These are phyloP conservation scores for Ophiostoma perfectum DNA, from an alignment of 2,329 filamentous ascomycete species.

Conservation along the genomic window DNA sequence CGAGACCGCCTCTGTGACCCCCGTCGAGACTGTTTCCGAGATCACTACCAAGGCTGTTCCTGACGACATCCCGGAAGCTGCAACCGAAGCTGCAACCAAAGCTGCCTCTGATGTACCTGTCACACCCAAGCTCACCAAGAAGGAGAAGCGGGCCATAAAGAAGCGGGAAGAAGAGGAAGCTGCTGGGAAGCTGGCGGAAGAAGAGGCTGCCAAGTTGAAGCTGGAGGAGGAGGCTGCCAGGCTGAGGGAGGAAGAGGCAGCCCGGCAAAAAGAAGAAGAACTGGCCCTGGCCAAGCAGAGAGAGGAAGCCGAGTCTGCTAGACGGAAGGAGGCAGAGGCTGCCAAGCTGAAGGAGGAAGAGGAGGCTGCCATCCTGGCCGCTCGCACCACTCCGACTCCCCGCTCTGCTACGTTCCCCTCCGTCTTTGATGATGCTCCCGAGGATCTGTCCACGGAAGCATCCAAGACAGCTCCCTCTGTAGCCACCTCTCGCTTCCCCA, in stretches of 20 bases:
- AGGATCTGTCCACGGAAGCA: background rate
- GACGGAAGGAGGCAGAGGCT: background rate
- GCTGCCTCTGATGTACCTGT: background rate
- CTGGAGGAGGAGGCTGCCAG: background rate
- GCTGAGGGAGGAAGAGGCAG: background rate
- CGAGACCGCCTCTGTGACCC: background rate
- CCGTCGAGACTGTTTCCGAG: background rate
- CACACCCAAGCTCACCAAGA: conserved; percentile 12
- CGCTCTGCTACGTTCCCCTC: background rate
- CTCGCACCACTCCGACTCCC: background rate
- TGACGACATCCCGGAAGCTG: background rate
- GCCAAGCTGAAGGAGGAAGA: conserved; percentile 4
- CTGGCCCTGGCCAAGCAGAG: background rate
- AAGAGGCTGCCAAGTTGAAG: background rate
- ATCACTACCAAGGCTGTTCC: background rate
- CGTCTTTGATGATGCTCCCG: background rate
- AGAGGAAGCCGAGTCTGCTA: background rate
- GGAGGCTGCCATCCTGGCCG: background rate
- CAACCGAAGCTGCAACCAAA: background rate
- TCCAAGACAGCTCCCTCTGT: conserved; percentile 3
- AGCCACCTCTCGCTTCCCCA: conserved; percentile 17
- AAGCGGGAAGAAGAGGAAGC: conserved; percentile 3
- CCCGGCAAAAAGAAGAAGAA: background rate
- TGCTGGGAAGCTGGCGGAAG: background rate
- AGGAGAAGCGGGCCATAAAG: conserved; percentile 6